Base-by-base conservation (phyloP, 2,329 filamentous ascomycete species). In the Talaromyces sp. region DNA sequence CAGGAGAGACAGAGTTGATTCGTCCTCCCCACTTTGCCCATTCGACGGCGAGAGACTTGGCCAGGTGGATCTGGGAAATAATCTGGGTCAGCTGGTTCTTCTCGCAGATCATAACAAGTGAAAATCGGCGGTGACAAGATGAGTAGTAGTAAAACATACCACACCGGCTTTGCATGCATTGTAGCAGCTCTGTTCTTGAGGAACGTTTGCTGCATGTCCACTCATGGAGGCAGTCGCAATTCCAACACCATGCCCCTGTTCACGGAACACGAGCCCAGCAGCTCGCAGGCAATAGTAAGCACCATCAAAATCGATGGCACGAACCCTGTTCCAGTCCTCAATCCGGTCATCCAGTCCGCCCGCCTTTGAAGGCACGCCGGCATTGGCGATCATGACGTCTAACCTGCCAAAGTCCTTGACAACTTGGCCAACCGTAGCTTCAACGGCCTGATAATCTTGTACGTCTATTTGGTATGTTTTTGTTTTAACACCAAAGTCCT, bases 161-260 rank as follows among this genome's bases (percentile, higher is more conserved):
- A 92, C 88, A 69, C 87, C 90, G 17, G 90, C 89, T 84, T 93
- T 93, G 77, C 88, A 91, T 32, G 89, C 89, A 71, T 93, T 93
- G 84, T 93, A 93, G 77, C 88, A 90, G 54, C 84, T 80, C 77
- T 91, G 88, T 63, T 85, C 70, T 76, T 90, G 87, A 2, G 88
- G 89, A 58, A 89, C 81, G 70, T 90, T 91, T 69, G 84, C 87
- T 64, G 91, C 85, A 70, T 87, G 86, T 1, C 85, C 89, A 64
- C 83, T 86, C 82, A 91, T 91, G 63, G 83, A 87, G 0, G 89
- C 86, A 7, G 89, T 91, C 27, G 85, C 85, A 65, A 92, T 84
- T 74, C 91, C 88, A 69, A 83, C 86, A 27, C 88, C 88, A 32
- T 79, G 75, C 75, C 85, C 85, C 70, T 90, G 87, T 27, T 85